Percentiles rank a stretch among this genome's conserved stretches.
Conservation (phyloP, 164 flowering plant species). For the Aristolochia fimbriata region DNA sequence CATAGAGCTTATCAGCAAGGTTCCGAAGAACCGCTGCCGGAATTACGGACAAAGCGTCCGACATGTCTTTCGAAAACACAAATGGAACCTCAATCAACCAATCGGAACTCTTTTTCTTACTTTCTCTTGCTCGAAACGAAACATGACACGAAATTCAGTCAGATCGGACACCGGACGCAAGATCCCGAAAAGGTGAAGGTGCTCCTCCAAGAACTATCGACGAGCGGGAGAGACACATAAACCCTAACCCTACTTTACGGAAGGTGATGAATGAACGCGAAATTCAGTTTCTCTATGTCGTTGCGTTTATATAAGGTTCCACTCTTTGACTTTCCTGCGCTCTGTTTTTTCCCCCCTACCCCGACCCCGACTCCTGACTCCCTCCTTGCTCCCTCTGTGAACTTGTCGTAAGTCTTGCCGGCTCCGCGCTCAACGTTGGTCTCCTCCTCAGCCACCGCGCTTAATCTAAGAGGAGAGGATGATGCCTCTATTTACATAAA, state of each 20-base stretch:
- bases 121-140: constrained; percentile 19
- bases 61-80: constrained; percentile 23
- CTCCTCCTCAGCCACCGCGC: constrained; percentile 12
- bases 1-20: constrained; percentile 87
- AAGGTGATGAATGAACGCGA: neutral
- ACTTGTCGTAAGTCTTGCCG: neutral
- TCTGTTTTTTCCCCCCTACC: neutral
- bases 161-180: neutral
- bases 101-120: constrained; percentile 14
- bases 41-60: constrained; percentile 51
- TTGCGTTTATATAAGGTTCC: no score
- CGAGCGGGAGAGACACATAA: neutral
- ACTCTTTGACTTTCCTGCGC: neutral
- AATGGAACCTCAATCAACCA: no score
- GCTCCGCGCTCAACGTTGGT: constrained; percentile 5
- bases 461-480: neutral
- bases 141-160: constrained; percentile 12
- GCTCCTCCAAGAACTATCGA: neutral
- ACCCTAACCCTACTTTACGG: constrained; percentile 1
- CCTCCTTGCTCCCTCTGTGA: neutral
- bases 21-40: constrained; percentile 71
- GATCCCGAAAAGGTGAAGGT: neutral
- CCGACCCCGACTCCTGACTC: no score
- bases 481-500: neutral
- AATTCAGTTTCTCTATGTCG: no score